phyloP scores from a whole-genome alignment of 768 basidiomycete species.

The Cyclocybe cylindracea region DNA sequence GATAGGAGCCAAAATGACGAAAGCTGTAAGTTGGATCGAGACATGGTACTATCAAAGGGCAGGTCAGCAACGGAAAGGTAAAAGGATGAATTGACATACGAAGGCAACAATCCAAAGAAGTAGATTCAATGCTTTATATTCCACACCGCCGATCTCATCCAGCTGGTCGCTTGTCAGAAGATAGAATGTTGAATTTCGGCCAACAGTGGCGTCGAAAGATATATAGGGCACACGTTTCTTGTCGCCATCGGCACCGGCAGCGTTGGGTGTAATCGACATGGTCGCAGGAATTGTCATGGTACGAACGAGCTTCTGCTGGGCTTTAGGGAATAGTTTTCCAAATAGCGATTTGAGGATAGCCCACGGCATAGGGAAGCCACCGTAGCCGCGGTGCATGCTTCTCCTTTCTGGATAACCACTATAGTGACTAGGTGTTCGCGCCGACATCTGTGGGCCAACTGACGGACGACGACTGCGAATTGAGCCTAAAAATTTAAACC shows the following conservation, averaged over 20 bases:
- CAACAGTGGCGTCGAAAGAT: constrained; percentile 82
- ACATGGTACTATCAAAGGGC: constrained; percentile 69
- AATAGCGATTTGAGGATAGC: constrained; percentile 53
- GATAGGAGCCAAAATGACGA: constrained; percentile 80
- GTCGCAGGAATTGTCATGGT: constrained; percentile 79
- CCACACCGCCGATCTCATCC: constrained; percentile 92
- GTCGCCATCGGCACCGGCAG: constrained; percentile 37
- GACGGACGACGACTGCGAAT: constrained; percentile 8
- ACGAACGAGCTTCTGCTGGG: constrained; percentile 57
- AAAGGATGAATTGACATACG: constrained; percentile 45
- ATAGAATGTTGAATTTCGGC: constrained; percentile 75
- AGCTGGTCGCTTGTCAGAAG: constrained; percentile 76
- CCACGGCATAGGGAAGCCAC: constrained; percentile 76
- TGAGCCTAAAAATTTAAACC: constrained; percentile 1
- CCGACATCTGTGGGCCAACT: neutral
- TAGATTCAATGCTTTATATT: constrained; percentile 82
- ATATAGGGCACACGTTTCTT: constrained; percentile 73
- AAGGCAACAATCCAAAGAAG: constrained; percentile 78
- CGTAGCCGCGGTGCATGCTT: constrained; percentile 51
- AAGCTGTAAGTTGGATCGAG: constrained; percentile 64
- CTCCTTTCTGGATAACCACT: constrained; percentile 12
- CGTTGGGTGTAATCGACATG: constrained; percentile 54
- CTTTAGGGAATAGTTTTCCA: constrained; percentile 59
- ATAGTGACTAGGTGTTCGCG: constrained; percentile 14
- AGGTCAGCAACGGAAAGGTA: constrained; percentile 1